A percentile compares a stretch with the other conserved stretches of the same genome.
Conservation (phyloP, 805 yeast species). For the Barnettozyma sp. region DNA sequence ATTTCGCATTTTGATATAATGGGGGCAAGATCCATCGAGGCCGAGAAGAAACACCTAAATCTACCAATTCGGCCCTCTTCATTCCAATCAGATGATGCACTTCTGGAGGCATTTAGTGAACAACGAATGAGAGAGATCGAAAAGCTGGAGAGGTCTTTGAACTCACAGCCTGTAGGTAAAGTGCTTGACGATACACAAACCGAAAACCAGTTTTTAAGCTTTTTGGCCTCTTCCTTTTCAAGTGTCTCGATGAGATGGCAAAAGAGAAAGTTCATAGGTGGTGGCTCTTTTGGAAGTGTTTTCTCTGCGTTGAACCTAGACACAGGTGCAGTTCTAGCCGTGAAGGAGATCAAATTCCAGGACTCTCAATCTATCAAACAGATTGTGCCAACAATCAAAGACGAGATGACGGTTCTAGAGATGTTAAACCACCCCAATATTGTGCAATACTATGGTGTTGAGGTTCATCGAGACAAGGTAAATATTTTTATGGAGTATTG, state of each 20-base stretch:
- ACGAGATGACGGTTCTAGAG: constrained; percentile 94
- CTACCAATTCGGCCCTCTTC: constrained; percentile 33
- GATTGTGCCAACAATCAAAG: constrained; percentile 83
- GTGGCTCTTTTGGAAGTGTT: constrained; percentile 94
- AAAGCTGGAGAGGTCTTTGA: constrained; percentile 46
- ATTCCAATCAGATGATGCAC: constrained; percentile 46
- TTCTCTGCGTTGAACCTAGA: constrained; percentile 88
- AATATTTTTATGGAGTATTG: constrained; percentile 97
- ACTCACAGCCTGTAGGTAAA: constrained; percentile 58
- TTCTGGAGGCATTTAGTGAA: constrained; percentile 52
- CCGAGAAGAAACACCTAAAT: constrained; percentile 46
- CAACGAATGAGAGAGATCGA: constrained; percentile 61
- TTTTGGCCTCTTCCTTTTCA: constrained; percentile 82
- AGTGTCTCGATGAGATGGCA: constrained; percentile 95
- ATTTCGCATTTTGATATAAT: constrained; percentile 96
- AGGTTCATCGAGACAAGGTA: constrained; percentile 92
- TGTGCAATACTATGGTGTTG: constrained; percentile 95
- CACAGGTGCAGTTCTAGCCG: constrained; percentile 95
- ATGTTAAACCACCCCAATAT: constrained; percentile 94
- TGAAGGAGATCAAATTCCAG: constrained; percentile 87
- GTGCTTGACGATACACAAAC: constrained; percentile 83
- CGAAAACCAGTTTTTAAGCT: constrained; percentile 80
- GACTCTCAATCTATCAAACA: constrained; percentile 79
- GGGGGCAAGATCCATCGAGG: constrained; percentile 81
- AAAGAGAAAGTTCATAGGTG: constrained; percentile 87